Evolutionary conservation across 805 yeast species (phyloP).

Genomic region (Metschnikowia cubensis): DNA sequence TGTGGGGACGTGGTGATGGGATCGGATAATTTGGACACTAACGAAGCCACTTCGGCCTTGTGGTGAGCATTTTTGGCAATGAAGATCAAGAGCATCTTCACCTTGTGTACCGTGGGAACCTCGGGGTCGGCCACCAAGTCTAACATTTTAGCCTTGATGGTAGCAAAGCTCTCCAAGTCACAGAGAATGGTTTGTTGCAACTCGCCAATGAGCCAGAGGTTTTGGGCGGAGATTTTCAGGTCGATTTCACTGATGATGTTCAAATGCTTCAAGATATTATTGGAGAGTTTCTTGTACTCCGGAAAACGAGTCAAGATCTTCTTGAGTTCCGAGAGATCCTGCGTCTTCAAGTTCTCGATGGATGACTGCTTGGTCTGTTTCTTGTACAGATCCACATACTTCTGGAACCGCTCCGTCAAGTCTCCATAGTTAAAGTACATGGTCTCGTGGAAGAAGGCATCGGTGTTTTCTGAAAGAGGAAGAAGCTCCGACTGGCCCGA

Average conservation of each 20-base stretch:
- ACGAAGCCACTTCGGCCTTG: slow-evolving; percentile 21
- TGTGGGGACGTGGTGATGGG: slow-evolving; percentile 25
- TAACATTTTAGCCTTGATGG: slow-evolving; percentile 50
- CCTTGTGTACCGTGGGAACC: slow-evolving; percentile 52
- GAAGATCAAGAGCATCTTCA: slow-evolving; percentile 71
- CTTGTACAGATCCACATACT: slow-evolving; percentile 79
- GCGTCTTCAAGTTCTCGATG: slow-evolving; percentile 53
- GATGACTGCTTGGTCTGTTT: slow-evolving; percentile 66
- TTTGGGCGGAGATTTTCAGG: slow-evolving; percentile 55
- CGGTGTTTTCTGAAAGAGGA: slow-evolving; percentile 59
- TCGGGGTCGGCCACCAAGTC: slow-evolving; percentile 44
- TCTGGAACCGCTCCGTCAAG: slow-evolving; percentile 80
- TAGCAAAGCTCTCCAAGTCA: slow-evolving; percentile 32
- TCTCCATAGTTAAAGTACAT: slow-evolving; percentile 94
- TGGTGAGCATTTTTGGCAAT: slow-evolving; percentile 61
- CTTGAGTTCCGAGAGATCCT: slow-evolving; percentile 83
- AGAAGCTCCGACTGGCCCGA: slow-evolving; percentile 30
- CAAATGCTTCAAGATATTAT: slow-evolving; percentile 90
- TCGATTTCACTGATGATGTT: slow-evolving; percentile 85
- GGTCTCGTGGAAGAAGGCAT: slow-evolving; percentile 70
- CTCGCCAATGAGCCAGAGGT: slow-evolving; percentile 84
- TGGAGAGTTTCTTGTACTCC: slow-evolving; percentile 82
- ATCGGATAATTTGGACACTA: slow-evolving; percentile 28
- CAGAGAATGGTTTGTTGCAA: slow-evolving; percentile 83
- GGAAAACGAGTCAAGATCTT: slow-evolving; percentile 89